These are phyloP conservation scores for Nigrospora sphaerica DNA, from an alignment of 2,329 filamentous ascomycete genomes.

Conservation along the genomic window DNA sequence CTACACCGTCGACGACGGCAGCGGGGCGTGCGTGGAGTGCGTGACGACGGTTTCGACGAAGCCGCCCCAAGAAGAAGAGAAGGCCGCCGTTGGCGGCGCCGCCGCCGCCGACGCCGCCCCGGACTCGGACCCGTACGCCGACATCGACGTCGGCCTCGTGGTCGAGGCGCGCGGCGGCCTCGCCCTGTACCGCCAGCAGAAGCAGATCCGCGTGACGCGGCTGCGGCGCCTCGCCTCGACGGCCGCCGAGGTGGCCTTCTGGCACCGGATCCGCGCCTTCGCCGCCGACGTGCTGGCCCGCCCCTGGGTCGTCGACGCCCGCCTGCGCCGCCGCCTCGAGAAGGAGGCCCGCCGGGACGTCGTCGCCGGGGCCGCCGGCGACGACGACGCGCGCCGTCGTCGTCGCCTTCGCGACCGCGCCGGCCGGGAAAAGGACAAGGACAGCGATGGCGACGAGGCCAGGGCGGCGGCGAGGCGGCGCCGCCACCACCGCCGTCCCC, in stretches of 20 bases:
- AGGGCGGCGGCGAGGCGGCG: neutral
- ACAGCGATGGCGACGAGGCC: neutral
- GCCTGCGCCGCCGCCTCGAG: slow-evolving; percentile 42
- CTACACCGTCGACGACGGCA: slow-evolving; percentile 60
- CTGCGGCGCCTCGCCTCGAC: slow-evolving; percentile 42
- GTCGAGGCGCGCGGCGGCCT: slow-evolving; percentile 51
- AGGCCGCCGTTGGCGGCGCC: neutral
- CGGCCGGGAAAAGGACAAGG: neutral
- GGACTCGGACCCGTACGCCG: slow-evolving; percentile 21
- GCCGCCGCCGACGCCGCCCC: neutral
- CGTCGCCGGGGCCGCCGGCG: slow-evolving; percentile 10
- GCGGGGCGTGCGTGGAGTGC: slow-evolving; percentile 51
- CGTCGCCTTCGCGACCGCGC: neutral
- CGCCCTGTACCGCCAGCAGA: slow-evolving; percentile 36
- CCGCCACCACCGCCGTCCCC: neutral
- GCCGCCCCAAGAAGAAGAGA: neutral
- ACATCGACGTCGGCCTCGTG: slow-evolving; percentile 42
- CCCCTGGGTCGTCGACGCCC: slow-evolving; percentile 47
- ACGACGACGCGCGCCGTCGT: no score
- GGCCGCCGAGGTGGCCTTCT: slow-evolving; percentile 49
- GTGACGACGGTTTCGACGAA: slow-evolving; percentile 13
- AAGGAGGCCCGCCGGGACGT: slow-evolving; percentile 33
- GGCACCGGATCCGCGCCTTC: slow-evolving; percentile 48
- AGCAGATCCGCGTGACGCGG: slow-evolving; percentile 46
- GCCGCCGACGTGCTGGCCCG: slow-evolving; percentile 38